Base-by-base conservation (phyloP, 2,329 filamentous ascomycete genomes). In the Penicillium glabrum region DNA sequence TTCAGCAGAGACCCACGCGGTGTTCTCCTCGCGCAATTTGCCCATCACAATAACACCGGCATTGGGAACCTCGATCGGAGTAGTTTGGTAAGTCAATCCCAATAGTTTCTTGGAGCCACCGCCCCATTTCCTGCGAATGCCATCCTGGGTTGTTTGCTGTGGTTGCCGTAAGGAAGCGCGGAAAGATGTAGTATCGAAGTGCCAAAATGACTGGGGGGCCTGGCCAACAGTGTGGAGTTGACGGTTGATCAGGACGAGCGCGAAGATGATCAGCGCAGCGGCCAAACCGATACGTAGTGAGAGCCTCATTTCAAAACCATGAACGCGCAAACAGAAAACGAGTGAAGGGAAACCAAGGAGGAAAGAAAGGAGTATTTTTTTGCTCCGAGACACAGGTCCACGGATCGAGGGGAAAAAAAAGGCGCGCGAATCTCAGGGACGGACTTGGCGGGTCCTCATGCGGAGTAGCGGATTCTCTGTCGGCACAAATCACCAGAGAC, bases 31-130 rank as follows among this genome's bases (percentile, higher is more conserved):
- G 31, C 71, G 64, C 35, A 77, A 60, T 59, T 73, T 77, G 37
- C 75, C 79, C 67, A 81, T 77, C 9, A 79, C 72, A 49, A 79
- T 73, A 14, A 72, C 69, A n/a, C 76, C 74, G 46, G 76, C 71
- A 59, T 72, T 71, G 2, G 70, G 69, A 3, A 70, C 67, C 37
- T 66, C 62, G 21, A 73, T 72, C 10, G 62, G 61, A 3, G 66
- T 71, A 6, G 61, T 68, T 41, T 71, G 66, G 45, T 66, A 72
- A 2, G 46, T 46, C 19, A 66, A n/a, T 13, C 54, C 47, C 58
- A 65, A 44, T 37, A 56, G 50, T 44, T 54, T 45, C 13, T 52
- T 58, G 16, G 58, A 56, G 11, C 58, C 64, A 24, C 54, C 33
- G 8, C 58, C 59, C 64, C 64, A 67, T 67, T 65, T 67, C 7